Base-by-base conservation (phyloP, 257 asterid genomes). In the Solanum lycopersicoides region DNA sequence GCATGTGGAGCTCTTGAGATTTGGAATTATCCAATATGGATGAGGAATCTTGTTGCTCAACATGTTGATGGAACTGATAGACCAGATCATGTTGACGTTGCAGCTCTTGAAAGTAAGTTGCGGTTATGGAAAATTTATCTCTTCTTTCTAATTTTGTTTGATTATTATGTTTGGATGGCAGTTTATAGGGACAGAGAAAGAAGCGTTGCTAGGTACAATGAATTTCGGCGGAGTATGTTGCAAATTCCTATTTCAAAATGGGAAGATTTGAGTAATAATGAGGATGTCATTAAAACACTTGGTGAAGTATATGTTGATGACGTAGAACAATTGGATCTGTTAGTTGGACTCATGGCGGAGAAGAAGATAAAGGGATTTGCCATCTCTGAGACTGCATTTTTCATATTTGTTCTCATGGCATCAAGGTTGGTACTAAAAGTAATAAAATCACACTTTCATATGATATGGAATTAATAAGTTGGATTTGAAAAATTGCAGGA, bases 151-250 rank as follows among this genome's bases (percentile, higher is more conserved):
- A 72, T 34, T 34, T 34, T 34, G 35, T 34, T 39, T 73, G 44
- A 32, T 21, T 11, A 6, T 69, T 11, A 11, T 4, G 32, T 83
- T 74, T 15, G 74, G 74, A 32, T 5, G 90, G 83, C 90, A 93
- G 96, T 94, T 83, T 94, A 92, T 14, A 93, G 98, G 89, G 95
- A 94, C 82, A 88, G 95, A 66, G 96, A 93, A 85, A 94, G 95
- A 87, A 92, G 93, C 41, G 91, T 94, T 2, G 92, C 96, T 0
- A 88, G 96, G 45, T 94, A 94, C 93, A 94, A 94, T 21, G 93
- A 90, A 7, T 93, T 94, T 39, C 83, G 95, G 1, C 83, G 96
- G 73, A 77, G 88, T 21, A 79, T 94, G 9, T 76, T 94, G 0
- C n/a, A 93, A 23, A 90, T 92, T 80, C 98, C 98, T 34, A 93